A percentile compares a stretch with the other conserved stretches of the same genome.
Evolutionary conservation across 768 basidiomycete species (phyloP).

Genomic region (Clitopilus passeckerianus): DNA sequence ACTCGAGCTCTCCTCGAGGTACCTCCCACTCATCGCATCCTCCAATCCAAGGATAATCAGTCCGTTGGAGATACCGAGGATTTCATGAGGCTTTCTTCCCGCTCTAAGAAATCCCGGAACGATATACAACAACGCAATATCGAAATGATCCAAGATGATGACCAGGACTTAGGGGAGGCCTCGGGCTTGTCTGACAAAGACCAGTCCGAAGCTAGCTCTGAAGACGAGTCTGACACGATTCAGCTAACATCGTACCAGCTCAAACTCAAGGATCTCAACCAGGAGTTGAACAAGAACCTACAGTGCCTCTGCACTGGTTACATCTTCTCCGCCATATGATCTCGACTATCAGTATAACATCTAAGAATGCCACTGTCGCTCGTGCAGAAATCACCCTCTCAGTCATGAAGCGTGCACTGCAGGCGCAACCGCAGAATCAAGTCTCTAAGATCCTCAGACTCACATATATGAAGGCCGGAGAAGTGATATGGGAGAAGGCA

Average conservation of each 20-base stretch:
- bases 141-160: constrained; percentile 17
- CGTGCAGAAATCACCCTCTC: constrained; percentile 70
- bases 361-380: constrained; percentile 64
- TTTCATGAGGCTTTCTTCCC: constrained; percentile 54
- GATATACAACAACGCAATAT: constrained; percentile 52
- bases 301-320: constrained; percentile 56
- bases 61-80: constrained; percentile 35
- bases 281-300: constrained; percentile 45
- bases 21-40: constrained; percentile 42
- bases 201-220: constrained; percentile 26
- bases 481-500: constrained; percentile 61
- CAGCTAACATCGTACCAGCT: constrained; percentile 51
- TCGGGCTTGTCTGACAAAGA: constrained; percentile 16
- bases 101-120: constrained; percentile 16
- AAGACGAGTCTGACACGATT: constrained; percentile 25
- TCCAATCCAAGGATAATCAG: constrained; percentile 49
- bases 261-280: constrained; percentile 55
- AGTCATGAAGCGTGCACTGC: constrained; percentile 59
- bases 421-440: constrained; percentile 46
- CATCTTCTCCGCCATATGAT: constrained; percentile 58
- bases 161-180: constrained; percentile 24
- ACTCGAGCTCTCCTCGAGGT: constrained; percentile 49
- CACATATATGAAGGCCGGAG: constrained; percentile 65
- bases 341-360: constrained; percentile 52
- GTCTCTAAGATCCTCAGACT: constrained; percentile 49